Evolutionary conservation across 169 alveolate species (phyloP).

Genomic region (Plasmodium coatneyi): DNA sequence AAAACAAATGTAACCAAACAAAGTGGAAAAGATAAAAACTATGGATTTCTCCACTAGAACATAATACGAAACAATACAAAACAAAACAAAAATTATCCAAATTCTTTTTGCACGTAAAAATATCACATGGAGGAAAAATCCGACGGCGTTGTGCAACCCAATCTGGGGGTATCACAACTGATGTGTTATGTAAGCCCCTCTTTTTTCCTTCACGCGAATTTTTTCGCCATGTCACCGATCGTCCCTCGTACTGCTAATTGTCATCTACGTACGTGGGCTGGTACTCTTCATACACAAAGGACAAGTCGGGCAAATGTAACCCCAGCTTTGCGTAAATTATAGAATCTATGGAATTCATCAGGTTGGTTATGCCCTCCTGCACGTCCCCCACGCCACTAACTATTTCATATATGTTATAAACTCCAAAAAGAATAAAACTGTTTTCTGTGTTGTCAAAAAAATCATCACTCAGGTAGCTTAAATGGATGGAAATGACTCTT

Average conservation of each 20-base stretch:
- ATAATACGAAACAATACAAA: neutral
- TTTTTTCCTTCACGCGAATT: neutral
- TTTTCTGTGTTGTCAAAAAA: slow-evolving; percentile 72
- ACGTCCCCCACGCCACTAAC: slow-evolving; percentile 20
- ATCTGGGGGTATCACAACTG: neutral
- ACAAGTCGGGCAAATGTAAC: slow-evolving; percentile 68
- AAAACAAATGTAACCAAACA: neutral
- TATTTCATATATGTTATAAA: slow-evolving; percentile 70
- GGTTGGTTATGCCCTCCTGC: neutral
- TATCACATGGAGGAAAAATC: slow-evolving; percentile 1
- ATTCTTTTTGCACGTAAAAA: neutral
- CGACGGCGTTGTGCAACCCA: neutral
- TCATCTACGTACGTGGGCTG: slow-evolving; percentile 76
- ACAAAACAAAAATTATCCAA: neutral
- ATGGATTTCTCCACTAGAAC: neutral
- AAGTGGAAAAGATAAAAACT: neutral
- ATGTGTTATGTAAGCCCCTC: neutral
- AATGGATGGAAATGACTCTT: slow-evolving; percentile 34
- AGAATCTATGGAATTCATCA: slow-evolving; percentile 55
- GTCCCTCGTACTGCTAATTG: neutral
- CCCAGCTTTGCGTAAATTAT: slow-evolving; percentile 62
- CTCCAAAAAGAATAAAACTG: slow-evolving; percentile 73
- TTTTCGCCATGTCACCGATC: neutral
- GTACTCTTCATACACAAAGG: slow-evolving; percentile 70
- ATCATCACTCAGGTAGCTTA: slow-evolving; percentile 66